Evolutionary conservation across 805 yeast genomes (phyloP).

Genomic region (Candida saitoana): DNA sequence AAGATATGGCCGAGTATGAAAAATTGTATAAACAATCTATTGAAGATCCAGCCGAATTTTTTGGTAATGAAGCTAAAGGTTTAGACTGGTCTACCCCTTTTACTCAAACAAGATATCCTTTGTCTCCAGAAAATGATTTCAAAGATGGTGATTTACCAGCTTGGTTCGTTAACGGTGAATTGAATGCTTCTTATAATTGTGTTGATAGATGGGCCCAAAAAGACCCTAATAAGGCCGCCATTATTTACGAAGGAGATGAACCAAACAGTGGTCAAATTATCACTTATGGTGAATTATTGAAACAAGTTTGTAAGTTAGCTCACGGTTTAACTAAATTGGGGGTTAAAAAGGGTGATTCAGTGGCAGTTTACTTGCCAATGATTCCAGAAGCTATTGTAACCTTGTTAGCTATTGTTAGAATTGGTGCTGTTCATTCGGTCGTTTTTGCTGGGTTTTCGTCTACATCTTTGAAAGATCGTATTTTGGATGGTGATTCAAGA

Average conservation of each 20-base stretch:
- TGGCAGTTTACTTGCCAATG: conserved; percentile 96
- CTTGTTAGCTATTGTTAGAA: conserved; percentile 86
- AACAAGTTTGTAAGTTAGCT: conserved; percentile 82
- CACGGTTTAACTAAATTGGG: conserved; percentile 77
- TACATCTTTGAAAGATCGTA: conserved; percentile 87
- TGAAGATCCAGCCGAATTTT: conserved; percentile 50
- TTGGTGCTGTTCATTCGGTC: conserved; percentile 95
- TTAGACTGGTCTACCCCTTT: conserved; percentile 55
- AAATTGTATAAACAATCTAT: conserved; percentile 53
- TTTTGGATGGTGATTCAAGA: conserved; percentile 79
- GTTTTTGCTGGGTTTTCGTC: conserved; percentile 96
- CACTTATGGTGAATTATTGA: conserved; percentile 82
- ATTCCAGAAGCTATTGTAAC: conserved; percentile 94
- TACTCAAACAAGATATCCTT: conserved; percentile 43
- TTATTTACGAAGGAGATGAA: conserved; percentile 93
- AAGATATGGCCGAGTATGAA: conserved; percentile 48
- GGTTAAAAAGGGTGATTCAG: conserved; percentile 90
- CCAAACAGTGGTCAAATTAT: conserved; percentile 66
- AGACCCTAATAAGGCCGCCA: conserved; percentile 78
- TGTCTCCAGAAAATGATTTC: conserved; percentile 45
- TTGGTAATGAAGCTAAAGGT: conserved; percentile 50
- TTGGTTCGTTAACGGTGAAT: conserved; percentile 91
- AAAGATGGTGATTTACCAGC: conserved; percentile 68
- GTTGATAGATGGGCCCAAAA: conserved; percentile 92
- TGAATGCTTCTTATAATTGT: conserved; percentile 90